Base-by-base conservation (phyloP, 768 basidiomycete genomes). In the Calocybe cyanea region DNA sequence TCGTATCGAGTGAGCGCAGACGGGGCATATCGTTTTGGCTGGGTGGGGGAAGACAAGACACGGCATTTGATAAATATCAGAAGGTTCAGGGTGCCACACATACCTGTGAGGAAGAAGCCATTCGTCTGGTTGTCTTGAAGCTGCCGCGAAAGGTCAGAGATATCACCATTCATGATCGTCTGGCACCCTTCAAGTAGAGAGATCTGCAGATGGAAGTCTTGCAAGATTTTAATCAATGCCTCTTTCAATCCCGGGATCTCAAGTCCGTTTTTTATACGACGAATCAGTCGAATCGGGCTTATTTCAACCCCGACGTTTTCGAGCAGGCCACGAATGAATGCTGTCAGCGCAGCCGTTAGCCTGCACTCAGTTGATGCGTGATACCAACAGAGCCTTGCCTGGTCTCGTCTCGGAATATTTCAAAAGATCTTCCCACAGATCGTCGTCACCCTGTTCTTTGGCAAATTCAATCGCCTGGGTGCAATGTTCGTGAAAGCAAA, bases 221-320 rank as follows among this genome's bases (percentile, higher is more conserved):
- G 92, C 40, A 99, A 67, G 43, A 99, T 97, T 76, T 96, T 98
- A 69, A 98, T 90, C 25, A 98, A 67, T 3, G 95, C 93, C 40
- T 85, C 83, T 61, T 96, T 94, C 48, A 99, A 73, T 1, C 95
- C 95, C 0, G 92, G 92, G 37, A 99, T 97, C 65, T 98, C 93
- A 2, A 98, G 73, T 2, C 96, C 94, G 54, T 98, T 92, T 68
- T 88, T 87, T 65, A 99, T 97, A 8, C 95, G 82, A 2, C 92
- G 81, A 39, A 99, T 95, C 43, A 99, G 75, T 1, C 92, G 81
- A 45, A 98, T 86, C 3, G 96, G 95, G 58, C 94, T 87, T 28
- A 98, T 96, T 56, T 97, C 93, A 1, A 92, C 84, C 18, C 95
- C 94, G 37, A 97, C 91, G 51, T 96, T 96, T 69, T 98, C 94